Evolutionary conservation across 2,329 filamentous ascomycete genomes (phyloP), one percentile per base, ranked within the genome.

Genomic region (Chalaropsis ovoidea): DNA sequence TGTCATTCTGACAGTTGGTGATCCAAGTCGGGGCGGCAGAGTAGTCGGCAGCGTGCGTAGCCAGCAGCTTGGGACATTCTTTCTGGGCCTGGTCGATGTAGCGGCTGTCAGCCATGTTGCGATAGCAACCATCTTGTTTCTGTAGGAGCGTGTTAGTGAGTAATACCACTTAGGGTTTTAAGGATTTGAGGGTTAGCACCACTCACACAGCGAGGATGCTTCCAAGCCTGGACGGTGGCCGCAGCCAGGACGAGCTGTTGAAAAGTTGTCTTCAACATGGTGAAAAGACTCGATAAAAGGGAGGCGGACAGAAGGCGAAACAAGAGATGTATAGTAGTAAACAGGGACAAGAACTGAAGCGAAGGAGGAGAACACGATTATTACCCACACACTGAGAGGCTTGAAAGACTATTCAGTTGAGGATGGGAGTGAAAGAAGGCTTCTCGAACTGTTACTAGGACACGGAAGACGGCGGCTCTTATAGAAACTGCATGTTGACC

Each of bases 1-100:
- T 72, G 76, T 79, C 71, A 71, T 77, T 73, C 71, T 76, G 75
- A 75, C 77, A 77, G 68, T 62, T 75, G 68, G 68, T 27, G 39
- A 65, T 52, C 69, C 65, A 69, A 62, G 45, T 70, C 39, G 75
- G 75, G 54, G 76, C 71, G 52, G 69, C 69, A 1, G 67, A 61
- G 39, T 70, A 56, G 54, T 70, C 70, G 27, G 71, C 74, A 27
- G 69, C 73, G 63, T 70, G 72, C 31, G 69, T 70, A 22, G 71
- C 61, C 60, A 77, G 71, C 67, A 71, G 75, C 1, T 70, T 69
- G 13, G 72, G 64, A 69, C 76, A 77, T 69, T 75, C 76, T 4
- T 35, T 62, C 49, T 70, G 69, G 52, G 72, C 72, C 47, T 71
- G 66, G 15, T 68, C 69, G 52, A 70, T 69, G 68, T 74, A 74